Percentiles rank a stretch among this genome's conserved stretches.
phyloP scores from a whole-genome alignment of 768 basidiomycete genomes.

The Paxillus involutus region DNA sequence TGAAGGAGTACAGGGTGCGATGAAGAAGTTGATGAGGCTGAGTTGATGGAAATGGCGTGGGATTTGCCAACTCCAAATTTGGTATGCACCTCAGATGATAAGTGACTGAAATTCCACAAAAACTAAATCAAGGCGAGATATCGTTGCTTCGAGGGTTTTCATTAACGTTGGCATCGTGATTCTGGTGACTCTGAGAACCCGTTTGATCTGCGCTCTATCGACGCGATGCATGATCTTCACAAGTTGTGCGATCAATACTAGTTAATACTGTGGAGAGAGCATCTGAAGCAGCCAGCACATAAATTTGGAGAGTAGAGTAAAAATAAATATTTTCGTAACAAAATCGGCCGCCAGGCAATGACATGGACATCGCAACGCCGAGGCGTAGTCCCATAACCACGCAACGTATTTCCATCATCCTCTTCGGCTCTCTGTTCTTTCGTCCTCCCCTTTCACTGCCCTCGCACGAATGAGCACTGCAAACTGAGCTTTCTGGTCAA shows the following conservation, averaged over 20 bases:
- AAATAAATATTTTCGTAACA: slow-evolving; percentile 7
- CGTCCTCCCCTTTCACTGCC: neutral
- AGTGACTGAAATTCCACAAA: no score
- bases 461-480: slow-evolving; percentile 8
- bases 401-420: neutral
- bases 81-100: neutral
- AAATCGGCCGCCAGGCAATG: neutral
- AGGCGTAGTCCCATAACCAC: neutral
- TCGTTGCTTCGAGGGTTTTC: no score
- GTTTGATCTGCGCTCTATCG: slow-evolving; percentile 10
- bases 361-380: no score
- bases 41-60: neutral
- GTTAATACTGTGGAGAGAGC: neutral
- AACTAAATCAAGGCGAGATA: no score
- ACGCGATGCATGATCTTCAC: neutral
- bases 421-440: neutral
- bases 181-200: slow-evolving; percentile 4
- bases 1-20: neutral
- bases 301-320: no score
- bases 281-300: neutral
- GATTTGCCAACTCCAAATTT: no score
- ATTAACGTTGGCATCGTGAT: neutral
- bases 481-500: slow-evolving; percentile 1
- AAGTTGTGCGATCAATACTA: neutral
- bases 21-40: no score